Evolutionary conservation across 208 protist species (phyloP).

Genomic region (Trypanosomatidae sp.): DNA sequence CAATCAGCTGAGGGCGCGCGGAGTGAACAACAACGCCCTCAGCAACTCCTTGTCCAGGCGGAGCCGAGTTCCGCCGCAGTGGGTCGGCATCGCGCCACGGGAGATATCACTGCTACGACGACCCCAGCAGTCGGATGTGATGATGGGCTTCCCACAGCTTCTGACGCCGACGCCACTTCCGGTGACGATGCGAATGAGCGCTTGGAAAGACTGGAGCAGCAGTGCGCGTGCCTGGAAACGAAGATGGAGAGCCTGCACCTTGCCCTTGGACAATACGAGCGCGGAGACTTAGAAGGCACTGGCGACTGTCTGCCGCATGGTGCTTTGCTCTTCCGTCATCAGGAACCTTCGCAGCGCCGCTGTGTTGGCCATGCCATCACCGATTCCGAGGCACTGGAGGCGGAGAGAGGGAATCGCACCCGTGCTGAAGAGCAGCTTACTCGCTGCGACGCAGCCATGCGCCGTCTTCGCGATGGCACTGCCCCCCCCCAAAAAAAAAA

Average conservation of each 20-base stretch:
- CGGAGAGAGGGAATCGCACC: not conserved
- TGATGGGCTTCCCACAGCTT: not conserved
- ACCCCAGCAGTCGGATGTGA: not conserved
- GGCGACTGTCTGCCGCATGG: not conserved
- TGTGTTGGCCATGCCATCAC: not conserved
- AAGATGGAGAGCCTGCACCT: constrained; percentile 10
- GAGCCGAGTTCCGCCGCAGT: not conserved
- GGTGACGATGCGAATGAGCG: not conserved
- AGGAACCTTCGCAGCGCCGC: not conserved
- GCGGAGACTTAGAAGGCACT: not conserved
- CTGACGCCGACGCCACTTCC: not conserved
- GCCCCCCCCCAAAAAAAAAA: not conserved
- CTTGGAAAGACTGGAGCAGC: constrained; percentile 5
- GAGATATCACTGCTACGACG: not conserved
- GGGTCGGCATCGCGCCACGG: not conserved
- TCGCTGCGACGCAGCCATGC: constrained; percentile 7
- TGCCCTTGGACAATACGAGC: constrained; percentile 3
- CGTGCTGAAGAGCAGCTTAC: constrained; percentile 23
- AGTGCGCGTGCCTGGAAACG: constrained; percentile 6
- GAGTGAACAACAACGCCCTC: constrained; percentile 4
- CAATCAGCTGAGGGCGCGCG: constrained; percentile 12
- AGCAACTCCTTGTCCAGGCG: constrained; percentile 2
- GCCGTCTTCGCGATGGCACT: constrained; percentile 2
- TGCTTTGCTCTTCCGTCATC: not conserved
- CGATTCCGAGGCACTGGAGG: not conserved